These are phyloP conservation scores for Flammula alnicola DNA, from an alignment of 1,284 basidiomycete species.

Conservation along the genomic window DNA sequence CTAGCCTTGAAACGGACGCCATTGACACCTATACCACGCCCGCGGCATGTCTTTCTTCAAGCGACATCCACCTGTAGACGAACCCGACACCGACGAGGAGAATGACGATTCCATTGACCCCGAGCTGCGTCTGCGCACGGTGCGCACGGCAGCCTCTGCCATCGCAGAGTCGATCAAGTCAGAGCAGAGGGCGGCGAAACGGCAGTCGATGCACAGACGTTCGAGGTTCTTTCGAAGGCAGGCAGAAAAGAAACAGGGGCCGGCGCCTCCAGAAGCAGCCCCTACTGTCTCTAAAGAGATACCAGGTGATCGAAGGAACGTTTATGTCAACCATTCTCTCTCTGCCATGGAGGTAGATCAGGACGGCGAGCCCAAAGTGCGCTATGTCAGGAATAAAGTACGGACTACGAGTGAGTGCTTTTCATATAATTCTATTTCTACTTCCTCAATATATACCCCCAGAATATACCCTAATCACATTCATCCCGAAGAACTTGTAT, in stretches of 20 bases:
- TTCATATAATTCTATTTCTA: conserved; percentile 8
- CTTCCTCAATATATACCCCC: conserved; percentile 23
- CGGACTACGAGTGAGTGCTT: conserved; percentile 82
- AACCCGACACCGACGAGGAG: conserved; percentile 55
- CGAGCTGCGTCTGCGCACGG: conserved; percentile 83
- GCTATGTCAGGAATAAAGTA: conserved; percentile 93
- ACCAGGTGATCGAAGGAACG: conserved; percentile 65
- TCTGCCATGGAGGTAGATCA: conserved; percentile 68
- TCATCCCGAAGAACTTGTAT: conserved; percentile 92
- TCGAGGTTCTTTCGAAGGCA: conserved; percentile 61
- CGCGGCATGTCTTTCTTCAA: conserved; percentile 34
- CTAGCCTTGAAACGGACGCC: conserved; percentile 11
- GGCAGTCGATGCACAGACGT: conserved; percentile 61
- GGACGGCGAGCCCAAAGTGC: conserved; percentile 77
- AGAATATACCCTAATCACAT: conserved; percentile 93
- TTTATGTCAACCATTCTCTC: conserved; percentile 81
- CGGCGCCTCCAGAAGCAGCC: conserved; percentile 19
- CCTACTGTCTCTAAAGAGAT: conserved; percentile 39
- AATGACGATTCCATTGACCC: conserved; percentile 77
- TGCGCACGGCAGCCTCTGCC: conserved; percentile 86
- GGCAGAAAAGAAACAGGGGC: conserved; percentile 54
- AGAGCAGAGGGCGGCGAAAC: conserved; percentile 72
- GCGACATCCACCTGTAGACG: conserved; percentile 26
- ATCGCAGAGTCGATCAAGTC: conserved; percentile 84
- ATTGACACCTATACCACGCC: not conserved